Conservation (phyloP, 768 basidiomycete species). For the Hygrocybe coccinea region DNA sequence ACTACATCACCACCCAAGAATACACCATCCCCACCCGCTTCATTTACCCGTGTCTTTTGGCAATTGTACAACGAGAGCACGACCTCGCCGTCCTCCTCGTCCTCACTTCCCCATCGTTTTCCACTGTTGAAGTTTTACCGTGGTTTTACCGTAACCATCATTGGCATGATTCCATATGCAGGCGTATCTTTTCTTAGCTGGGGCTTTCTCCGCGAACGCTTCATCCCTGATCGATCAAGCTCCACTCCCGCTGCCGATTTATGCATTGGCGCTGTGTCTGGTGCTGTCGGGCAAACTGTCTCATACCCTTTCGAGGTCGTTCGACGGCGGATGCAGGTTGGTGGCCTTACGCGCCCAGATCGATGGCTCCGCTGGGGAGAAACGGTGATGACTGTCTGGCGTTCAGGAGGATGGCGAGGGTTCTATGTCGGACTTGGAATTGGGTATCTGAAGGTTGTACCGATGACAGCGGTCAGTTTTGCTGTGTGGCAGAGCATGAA, state of each 20-base stretch:
- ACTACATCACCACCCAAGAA: slow-evolving; percentile 39
- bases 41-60: slow-evolving; percentile 50
- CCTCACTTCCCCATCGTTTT: slow-evolving; percentile 40
- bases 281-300: slow-evolving; percentile 78
- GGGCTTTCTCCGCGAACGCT: slow-evolving; percentile 64
- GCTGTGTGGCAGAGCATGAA: slow-evolving; percentile 86
- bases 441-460: slow-evolving; percentile 90
- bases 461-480: slow-evolving; percentile 92
- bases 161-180: slow-evolving; percentile 93
- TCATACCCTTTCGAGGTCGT: slow-evolving; percentile 95
- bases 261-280: slow-evolving; percentile 78
- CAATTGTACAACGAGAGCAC: slow-evolving; percentile 70
- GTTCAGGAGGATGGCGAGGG: slow-evolving; percentile 69
- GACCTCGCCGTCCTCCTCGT: slow-evolving; percentile 19
- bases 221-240: slow-evolving; percentile 44
- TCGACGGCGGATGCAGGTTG: slow-evolving; percentile 91
- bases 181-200: slow-evolving; percentile 93
- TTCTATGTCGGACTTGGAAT: slow-evolving; percentile 90
- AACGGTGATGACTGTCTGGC: slow-evolving; percentile 65
- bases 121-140: slow-evolving; percentile 91
- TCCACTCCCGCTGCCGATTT: slow-evolving; percentile 60
- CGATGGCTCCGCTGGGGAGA: slow-evolving; percentile 77
- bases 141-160: slow-evolving; percentile 88
- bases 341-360: slow-evolving; percentile 73
- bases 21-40: slow-evolving; percentile 34